Conservation (phyloP, 2,329 filamentous ascomycete genomes). For the Neoarthrinium moseri region DNA sequence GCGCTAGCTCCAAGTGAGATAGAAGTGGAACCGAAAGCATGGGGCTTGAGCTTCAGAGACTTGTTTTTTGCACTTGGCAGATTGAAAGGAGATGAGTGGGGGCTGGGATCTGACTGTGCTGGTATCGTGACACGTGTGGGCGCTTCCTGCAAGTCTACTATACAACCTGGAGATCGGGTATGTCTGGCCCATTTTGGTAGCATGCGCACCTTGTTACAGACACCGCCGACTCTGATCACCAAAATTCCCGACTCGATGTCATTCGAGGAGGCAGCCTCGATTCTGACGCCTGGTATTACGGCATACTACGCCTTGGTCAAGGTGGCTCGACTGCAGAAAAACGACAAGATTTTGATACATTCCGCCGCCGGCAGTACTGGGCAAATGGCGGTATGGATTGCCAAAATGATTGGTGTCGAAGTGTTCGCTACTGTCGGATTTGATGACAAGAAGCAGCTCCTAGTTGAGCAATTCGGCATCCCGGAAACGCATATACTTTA, state of each 20-base stretch:
- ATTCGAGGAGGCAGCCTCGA: not conserved
- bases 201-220: conserved; percentile 19
- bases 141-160: conserved; percentile 20
- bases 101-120: not conserved
- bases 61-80: conserved; percentile 2
- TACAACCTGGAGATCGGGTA: conserved; percentile 17
- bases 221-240: conserved; percentile 1
- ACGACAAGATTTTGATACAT: conserved; percentile 16
- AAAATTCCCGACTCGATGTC: not conserved
- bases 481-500: conserved; percentile 23
- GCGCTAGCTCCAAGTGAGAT: not conserved
- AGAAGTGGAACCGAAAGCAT: conserved; percentile 1
- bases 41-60: conserved; percentile 3
- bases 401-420: conserved; percentile 10
- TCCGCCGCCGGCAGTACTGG: conserved; percentile 12
- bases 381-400: conserved; percentile 8
- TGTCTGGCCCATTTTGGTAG: conserved; percentile 12
- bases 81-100: not conserved
- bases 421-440: conserved; percentile 25
- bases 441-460: conserved; percentile 20
- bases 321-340: conserved; percentile 17
- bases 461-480: conserved; percentile 22
- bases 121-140: conserved; percentile 11
- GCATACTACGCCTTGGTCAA: conserved; percentile 20
- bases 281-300: conserved; percentile 12